Evolutionary conservation across 257 asterid genomes (phyloP).

Genomic region (Thymus quinquecostatus): DNA sequence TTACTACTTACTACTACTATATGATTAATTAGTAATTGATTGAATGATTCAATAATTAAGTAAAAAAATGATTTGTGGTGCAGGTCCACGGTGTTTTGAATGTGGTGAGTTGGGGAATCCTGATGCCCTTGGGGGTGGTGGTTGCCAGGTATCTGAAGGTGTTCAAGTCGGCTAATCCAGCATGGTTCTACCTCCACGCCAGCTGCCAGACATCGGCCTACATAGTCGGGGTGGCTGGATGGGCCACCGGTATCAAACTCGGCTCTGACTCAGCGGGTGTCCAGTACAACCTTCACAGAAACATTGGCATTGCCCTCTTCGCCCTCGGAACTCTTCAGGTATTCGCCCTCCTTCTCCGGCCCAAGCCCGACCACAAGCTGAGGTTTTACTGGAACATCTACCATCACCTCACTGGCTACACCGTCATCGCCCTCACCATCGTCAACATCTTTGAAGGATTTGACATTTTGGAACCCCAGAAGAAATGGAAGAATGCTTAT

Average conservation of each 20-base stretch:
- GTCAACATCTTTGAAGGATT: slow-evolving; percentile 70
- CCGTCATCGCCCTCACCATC: slow-evolving; percentile 59
- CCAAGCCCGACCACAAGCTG: slow-evolving; percentile 79
- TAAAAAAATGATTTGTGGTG: neutral
- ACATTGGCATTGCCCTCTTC: slow-evolving; percentile 66
- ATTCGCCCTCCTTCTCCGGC: slow-evolving; percentile 74
- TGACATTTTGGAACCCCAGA: slow-evolving; percentile 62
- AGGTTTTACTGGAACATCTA: slow-evolving; percentile 82
- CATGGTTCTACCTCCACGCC: slow-evolving; percentile 80
- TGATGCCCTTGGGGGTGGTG: slow-evolving; percentile 72
- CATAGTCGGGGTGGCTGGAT: slow-evolving; percentile 74
- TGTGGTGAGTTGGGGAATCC: slow-evolving; percentile 81
- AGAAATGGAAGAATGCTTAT: slow-evolving; percentile 68
- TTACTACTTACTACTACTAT: slow-evolving; percentile 12
- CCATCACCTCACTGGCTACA: slow-evolving; percentile 64
- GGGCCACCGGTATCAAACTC: slow-evolving; percentile 77
- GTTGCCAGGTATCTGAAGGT: slow-evolving; percentile 73
- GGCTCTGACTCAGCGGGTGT: slow-evolving; percentile 64
- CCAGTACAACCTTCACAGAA: slow-evolving; percentile 49
- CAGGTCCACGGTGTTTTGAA: slow-evolving; percentile 76
- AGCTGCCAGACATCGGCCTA: slow-evolving; percentile 67
- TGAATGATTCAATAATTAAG: too few species aligned
- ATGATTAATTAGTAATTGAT: too few species aligned
- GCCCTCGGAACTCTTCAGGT: slow-evolving; percentile 78
- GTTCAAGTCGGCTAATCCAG: slow-evolving; percentile 66